Base-by-base conservation (phyloP, 805 yeast genomes). In the Zygotorulaspora danielsina region DNA sequence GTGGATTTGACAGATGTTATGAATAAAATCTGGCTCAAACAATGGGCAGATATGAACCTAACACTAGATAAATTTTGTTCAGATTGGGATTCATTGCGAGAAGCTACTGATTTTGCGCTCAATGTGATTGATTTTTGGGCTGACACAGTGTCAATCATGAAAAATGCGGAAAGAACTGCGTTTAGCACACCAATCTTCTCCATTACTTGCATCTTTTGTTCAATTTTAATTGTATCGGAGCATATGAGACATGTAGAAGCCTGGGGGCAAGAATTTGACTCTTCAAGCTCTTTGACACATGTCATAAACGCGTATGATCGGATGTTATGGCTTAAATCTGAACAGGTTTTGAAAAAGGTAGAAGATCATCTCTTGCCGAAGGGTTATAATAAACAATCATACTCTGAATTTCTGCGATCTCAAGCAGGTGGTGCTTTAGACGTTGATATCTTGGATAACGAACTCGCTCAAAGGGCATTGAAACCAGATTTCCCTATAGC, bases 181-280 rank as follows among this genome's bases (percentile, higher is more conserved):
- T 71, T 81, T 21, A 67, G 87, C 47, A 81, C 90, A 0, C 93
- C 93, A 1, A 82, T 82, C 19, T 82, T 81, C 57, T 80, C 84
- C 52, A 72, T 82, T 20, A 78, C 87, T 1, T 79, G 87, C 55
- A 71, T 81, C 19, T 81, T 81, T 53, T 74, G 81, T 1, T 67
- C 87, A 1, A 65, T 79, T 9, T 62, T 82, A 38, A 64, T 83
- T 24, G 70, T 82, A 37, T 75, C 86, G 2, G 85, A 80, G 50
- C 81, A 74, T 50, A 60, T 83, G 47, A 69, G 71, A 40, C 64
- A 71, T 4, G 65, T 81, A 15, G 93, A 84, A 50, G 63, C 59
- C 30, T 70, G 75, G 72, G 73, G 77, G 2, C 59, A 62, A 33
- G 56, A 57, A 10, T 67, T 59, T 34, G 49, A 35, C n/a, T 16